Conservation (phyloP, 345 rosid genomes). For the Salix dunnii region DNA sequence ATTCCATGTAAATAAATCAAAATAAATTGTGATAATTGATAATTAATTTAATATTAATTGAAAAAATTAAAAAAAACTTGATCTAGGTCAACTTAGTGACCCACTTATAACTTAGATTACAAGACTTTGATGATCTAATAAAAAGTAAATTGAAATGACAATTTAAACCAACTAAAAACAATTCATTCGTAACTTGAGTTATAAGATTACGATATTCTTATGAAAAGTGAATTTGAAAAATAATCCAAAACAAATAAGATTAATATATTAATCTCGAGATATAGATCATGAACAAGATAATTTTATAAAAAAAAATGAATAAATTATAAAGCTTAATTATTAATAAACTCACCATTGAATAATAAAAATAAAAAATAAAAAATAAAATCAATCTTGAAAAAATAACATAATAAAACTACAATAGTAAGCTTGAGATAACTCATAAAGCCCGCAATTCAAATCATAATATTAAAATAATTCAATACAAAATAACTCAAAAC, state of each 20-base stretch:
- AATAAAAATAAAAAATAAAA: accelerated
- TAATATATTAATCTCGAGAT: accelerated
- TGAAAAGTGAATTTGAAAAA: too few relatives aligned
- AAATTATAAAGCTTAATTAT: accelerated
- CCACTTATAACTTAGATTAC: accelerated
- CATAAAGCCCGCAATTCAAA: accelerated
- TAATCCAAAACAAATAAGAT: accelerated
- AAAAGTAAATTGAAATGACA: too few relatives aligned
- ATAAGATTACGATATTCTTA: accelerated
- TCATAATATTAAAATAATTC: too few relatives aligned
- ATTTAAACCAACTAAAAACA: too few relatives aligned
- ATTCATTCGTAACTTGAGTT: accelerated
- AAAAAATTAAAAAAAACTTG: too few relatives aligned
- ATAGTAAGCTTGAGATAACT: accelerated
- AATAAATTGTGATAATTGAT: too few relatives aligned
- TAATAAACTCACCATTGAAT: accelerated
- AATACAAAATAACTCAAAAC: too few relatives aligned
- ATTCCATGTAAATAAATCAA: accelerated
- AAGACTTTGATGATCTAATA: too few relatives aligned
- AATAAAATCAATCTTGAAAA: too few relatives aligned
- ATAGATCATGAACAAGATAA: too few relatives aligned
- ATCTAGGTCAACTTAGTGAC: accelerated
- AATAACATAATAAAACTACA: too few relatives aligned
- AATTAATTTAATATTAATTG: too few relatives aligned
- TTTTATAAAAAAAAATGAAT: accelerated